phyloP scores from a whole-genome alignment of 169 alveolate species.

The Plasmodium coatneyi region DNA sequence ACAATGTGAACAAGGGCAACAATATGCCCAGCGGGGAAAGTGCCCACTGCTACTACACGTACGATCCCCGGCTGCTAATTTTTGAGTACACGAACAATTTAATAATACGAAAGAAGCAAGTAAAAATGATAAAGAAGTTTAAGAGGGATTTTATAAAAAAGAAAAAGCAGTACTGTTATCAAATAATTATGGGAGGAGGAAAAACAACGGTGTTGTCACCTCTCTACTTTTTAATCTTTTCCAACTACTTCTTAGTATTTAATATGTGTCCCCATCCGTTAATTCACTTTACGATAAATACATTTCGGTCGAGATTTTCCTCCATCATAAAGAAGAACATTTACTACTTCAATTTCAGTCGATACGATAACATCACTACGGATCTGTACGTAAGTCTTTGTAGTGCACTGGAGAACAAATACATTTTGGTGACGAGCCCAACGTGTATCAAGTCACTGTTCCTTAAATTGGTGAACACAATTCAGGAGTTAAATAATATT shows the following conservation, averaged over 20 bases:
- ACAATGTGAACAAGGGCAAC: not conserved
- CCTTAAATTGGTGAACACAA: conserved; percentile 87
- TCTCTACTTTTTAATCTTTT: conserved; percentile 74
- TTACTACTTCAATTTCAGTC: conserved; percentile 85
- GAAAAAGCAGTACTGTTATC: conserved; percentile 91
- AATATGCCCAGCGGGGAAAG: not conserved
- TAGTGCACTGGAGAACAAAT: conserved; percentile 88
- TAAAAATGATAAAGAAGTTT: conserved; percentile 85
- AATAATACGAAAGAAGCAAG: conserved; percentile 90
- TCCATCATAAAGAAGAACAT: conserved; percentile 88
- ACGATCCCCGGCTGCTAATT: conserved; percentile 91
- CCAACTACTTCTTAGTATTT: conserved; percentile 83
- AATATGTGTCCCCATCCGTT: conserved; percentile 90
- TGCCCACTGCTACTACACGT: conserved; percentile 53
- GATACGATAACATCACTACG: conserved; percentile 86
- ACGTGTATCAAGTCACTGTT: conserved; percentile 90
- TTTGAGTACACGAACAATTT: conserved; percentile 92
- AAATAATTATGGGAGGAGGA: conserved; percentile 96
- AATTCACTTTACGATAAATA: conserved; percentile 89
- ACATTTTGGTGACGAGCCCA: conserved; percentile 91
- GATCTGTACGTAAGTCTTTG: conserved; percentile 86
- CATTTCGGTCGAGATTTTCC: conserved; percentile 89
- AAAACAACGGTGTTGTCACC: conserved; percentile 93
- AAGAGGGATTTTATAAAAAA: conserved; percentile 80
- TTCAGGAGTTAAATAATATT: conserved; percentile 85